Evolutionary conservation across 371 early-diverging fungal genomes (phyloP).

Genomic region (Mucor saturninus): DNA sequence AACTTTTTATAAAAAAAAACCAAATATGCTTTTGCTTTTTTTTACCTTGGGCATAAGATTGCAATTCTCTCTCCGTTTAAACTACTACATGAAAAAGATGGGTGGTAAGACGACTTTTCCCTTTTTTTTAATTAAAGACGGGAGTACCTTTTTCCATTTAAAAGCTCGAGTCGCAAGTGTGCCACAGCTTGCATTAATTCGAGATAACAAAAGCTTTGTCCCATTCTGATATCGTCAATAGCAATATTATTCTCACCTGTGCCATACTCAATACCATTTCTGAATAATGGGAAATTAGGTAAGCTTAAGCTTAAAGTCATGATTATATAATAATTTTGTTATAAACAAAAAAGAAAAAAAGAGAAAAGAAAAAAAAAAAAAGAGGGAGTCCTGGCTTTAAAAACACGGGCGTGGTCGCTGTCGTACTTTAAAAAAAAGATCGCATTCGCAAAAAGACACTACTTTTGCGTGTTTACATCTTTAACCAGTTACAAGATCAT

Average conservation of each 20-base stretch:
- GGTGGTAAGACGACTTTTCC: too few species aligned
- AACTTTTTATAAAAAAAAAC: not conserved
- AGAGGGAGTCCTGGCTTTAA: too few species aligned
- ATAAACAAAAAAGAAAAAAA: too few species aligned
- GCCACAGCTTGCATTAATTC: constrained; percentile 40
- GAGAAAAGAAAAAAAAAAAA: too few species aligned
- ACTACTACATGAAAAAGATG: constrained; percentile 27
- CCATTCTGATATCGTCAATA: constrained; percentile 38
- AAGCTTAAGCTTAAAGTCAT: constrained; percentile 4
- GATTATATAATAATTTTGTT: too few species aligned
- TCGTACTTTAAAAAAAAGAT: too few species aligned
- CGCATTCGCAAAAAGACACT: too few species aligned
- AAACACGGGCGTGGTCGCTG: too few species aligned
- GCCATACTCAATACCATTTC: constrained; percentile 36
- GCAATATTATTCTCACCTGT: constrained; percentile 26
- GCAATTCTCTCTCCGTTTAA: constrained; percentile 68
- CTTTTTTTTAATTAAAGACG: not conserved
- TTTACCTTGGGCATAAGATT: constrained; percentile 70
- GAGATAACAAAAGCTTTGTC: constrained; percentile 30
- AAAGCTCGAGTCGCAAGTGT: constrained; percentile 16
- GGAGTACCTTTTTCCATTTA: constrained; percentile 36
- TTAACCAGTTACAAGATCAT: too few species aligned
- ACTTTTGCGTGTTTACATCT: too few species aligned
- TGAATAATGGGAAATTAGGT: constrained; percentile 44
- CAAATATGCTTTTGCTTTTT: too few species aligned